phyloP scores from a whole-genome alignment of 2,329 filamentous ascomycete species.

The Cladophialophora chaetospira region DNA sequence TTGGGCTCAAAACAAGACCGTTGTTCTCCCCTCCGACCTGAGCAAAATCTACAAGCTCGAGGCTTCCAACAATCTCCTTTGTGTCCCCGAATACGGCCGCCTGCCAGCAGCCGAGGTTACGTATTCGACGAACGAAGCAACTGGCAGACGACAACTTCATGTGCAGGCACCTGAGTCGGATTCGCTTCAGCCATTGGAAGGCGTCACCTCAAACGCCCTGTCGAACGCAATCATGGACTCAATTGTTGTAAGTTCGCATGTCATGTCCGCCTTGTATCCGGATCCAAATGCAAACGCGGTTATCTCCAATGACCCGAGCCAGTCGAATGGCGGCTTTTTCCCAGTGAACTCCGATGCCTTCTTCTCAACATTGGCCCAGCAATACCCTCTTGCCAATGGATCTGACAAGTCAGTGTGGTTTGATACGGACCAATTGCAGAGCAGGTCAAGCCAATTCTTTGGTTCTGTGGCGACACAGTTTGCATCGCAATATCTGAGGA shows the following conservation, averaged over 20 bases:
- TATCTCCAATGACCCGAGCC: neutral
- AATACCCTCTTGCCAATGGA: neutral
- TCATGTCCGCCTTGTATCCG: neutral
- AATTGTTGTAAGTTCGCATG: neutral
- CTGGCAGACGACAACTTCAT: neutral
- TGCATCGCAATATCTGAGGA: neutral
- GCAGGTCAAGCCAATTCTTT: neutral
- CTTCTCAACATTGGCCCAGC: slow-evolving; percentile 3
- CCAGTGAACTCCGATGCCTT: neutral
- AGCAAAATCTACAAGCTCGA: neutral
- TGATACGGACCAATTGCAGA: neutral
- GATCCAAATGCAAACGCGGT: neutral
- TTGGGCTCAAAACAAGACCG: neutral
- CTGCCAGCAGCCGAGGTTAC: neutral
- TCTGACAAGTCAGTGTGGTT: neutral
- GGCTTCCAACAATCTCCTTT: slow-evolving; percentile 1
- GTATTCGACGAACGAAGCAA: neutral
- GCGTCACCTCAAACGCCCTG: neutral
- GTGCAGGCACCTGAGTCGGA: neutral
- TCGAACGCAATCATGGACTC: neutral
- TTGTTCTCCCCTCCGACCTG: neutral
- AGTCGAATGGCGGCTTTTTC: neutral
- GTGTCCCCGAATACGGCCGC: slow-evolving; percentile 1
- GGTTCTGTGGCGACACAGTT: neutral
- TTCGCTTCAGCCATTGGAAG: neutral